These are phyloP conservation scores for Venturia asperata DNA, from an alignment of 2,329 filamentous ascomycete genomes.

Conservation along the genomic window DNA sequence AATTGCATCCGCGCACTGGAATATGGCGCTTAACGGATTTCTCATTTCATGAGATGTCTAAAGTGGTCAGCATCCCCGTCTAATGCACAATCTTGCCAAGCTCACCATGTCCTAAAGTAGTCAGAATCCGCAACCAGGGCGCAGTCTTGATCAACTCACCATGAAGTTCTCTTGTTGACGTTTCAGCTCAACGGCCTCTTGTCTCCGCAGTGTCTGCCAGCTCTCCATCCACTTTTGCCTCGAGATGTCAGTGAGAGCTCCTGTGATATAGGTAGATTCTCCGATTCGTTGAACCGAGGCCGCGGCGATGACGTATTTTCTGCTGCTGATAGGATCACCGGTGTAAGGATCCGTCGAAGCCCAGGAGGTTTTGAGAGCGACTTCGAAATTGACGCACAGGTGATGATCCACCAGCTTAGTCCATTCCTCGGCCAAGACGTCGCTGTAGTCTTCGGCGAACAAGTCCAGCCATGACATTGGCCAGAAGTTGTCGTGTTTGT, in stretches of 20 bases:
- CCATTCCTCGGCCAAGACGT: not conserved
- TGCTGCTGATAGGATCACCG: conserved; percentile 13
- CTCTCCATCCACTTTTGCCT: conserved; percentile 33
- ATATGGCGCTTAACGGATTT: conserved; percentile 39
- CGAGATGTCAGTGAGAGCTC: conserved; percentile 34
- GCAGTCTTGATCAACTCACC: not conserved
- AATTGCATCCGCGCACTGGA: conserved; percentile 38
- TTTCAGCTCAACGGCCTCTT: conserved; percentile 35
- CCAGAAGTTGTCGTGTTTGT: conserved; percentile 9
- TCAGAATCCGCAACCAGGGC: not conserved
- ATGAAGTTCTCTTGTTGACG: conserved; percentile 36
- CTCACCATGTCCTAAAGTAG: conserved; percentile 24
- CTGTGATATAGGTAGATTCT: conserved; percentile 1
- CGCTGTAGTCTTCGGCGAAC: not conserved
- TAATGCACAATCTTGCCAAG: not conserved
- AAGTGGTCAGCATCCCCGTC: not conserved
- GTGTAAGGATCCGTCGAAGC: conserved; percentile 6
- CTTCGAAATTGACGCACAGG: not conserved
- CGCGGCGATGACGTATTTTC: conserved; percentile 13
- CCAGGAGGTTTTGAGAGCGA: conserved; percentile 14
- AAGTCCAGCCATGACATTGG: conserved; percentile 14
- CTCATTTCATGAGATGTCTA: conserved; percentile 35
- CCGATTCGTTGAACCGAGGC: conserved; percentile 14
- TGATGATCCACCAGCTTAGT: not conserved
- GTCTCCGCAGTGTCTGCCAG: conserved; percentile 30